Evolutionary conservation across 345 rosid genomes (phyloP).

Genomic region (Eucalyptus paniculata): DNA sequence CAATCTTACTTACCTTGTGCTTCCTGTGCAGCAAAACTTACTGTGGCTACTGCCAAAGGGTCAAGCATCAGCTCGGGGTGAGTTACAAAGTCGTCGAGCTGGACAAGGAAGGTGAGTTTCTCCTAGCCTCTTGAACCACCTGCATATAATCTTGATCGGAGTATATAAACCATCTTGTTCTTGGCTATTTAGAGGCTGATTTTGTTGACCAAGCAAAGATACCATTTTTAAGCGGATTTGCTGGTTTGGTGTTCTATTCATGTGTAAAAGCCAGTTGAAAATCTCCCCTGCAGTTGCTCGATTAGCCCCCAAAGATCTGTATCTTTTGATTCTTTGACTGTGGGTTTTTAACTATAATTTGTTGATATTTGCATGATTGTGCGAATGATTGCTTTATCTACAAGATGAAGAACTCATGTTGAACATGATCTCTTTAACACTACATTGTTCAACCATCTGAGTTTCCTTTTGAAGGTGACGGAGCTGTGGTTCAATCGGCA

Average conservation of each 20-base stretch:
- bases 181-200: neutral
- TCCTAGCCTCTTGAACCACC: neutral
- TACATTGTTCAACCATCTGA: neutral
- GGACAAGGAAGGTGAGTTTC: conserved; percentile 25
- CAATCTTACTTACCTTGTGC: neutral
- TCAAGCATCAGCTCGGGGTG: conserved; percentile 44
- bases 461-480: conserved; percentile 26
- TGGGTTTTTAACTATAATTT: neutral
- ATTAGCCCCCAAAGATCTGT: neutral
- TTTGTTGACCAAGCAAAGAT: neutral
- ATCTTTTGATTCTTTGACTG: neutral
- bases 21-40: conserved; percentile 46
- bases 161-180: neutral
- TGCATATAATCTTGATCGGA: neutral
- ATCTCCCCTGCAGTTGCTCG: neutral
- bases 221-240: neutral
- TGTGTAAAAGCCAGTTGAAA: neutral
- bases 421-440: neutral
- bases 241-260: neutral
- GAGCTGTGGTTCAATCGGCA: conserved; percentile 36
- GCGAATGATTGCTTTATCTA: neutral
- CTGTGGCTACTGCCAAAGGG: conserved; percentile 51
- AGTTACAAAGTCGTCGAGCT: conserved; percentile 30
- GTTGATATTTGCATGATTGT: neutral
- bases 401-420: neutral